Evolutionary conservation across 2,329 filamentous ascomycete species (phyloP), one percentile per base, ranked within the genome.

Genomic region (Hymenoscyphus linearis): DNA sequence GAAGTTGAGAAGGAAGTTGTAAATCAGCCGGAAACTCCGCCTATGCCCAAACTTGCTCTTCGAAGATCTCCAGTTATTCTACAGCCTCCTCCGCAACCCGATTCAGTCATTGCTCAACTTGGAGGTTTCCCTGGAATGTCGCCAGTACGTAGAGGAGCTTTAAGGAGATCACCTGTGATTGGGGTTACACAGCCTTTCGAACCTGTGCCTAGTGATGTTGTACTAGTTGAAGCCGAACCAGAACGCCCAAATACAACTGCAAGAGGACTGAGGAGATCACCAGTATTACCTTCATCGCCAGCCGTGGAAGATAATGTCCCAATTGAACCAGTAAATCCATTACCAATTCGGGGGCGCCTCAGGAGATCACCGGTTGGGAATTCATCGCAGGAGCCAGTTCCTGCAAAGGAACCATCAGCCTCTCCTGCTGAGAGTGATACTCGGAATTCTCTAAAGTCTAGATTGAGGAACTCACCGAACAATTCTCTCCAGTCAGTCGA

Each of bases 91-190:
- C 1, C 35, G 6, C 18, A 25, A n/a, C 34, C 27, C 1, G 31
- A 58, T 7, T 18, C 40, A 25, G 22, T 10, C 3, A 58, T 58
- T 35, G 44, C 40, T 35, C 40, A 40, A 36, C 52, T 44, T 52
- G 56, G 44, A 37, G 12, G 40, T 25, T 44, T 22, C 27, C 56
- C 35, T 25, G 40, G 26, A 10, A 44, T 44, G 12, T 44, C 56
- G 13, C 56, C 56, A 35, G 25, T 52, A 31, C 56, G 56, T 16
- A 64, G 60, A 37, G 47, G 37, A 12, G 63, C 57, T n/a, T 50
- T 64, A 16, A 60, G 61, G 13, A 59, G 62, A 31, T 60, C 62
- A 12, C 60, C 60, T 37, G 31, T 60, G 16, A 27, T 47, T 25
- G 55, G 10, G 26, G 18, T 36, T 25, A 26, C 34, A 27, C 50